Conservation (phyloP, 768 basidiomycete genomes). For the Lactifluus echinatus region DNA sequence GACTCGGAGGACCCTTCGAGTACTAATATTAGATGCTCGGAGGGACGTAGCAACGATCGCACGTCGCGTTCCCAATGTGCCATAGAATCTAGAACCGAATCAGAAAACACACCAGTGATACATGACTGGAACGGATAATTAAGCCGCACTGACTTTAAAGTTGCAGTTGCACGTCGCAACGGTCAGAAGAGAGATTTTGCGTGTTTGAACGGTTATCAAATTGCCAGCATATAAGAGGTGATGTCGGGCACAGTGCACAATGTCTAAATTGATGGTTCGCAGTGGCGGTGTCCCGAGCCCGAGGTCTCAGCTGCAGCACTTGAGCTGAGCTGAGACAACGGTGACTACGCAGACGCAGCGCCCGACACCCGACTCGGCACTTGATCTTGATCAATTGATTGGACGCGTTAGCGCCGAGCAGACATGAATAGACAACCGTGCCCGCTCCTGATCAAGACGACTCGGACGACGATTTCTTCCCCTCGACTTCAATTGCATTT, state of each 20-base stretch:
- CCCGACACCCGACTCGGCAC: too few relatives aligned
- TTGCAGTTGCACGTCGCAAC: neutral
- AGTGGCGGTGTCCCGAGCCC: neutral
- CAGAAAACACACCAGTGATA: neutral
- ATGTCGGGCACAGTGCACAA: neutral
- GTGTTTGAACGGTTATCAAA: neutral
- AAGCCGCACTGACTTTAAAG: neutral
- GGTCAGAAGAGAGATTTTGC: neutral
- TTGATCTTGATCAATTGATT: too few relatives aligned
- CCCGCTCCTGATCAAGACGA: too few relatives aligned
- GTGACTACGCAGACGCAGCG: too few relatives aligned
- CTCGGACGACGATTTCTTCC: too few relatives aligned
- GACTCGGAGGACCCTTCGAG: constrained; percentile 4
- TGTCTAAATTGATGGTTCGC: too few relatives aligned
- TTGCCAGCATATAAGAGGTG: neutral
- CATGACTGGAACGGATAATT: neutral
- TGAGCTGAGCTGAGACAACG: too few relatives aligned
- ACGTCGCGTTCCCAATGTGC: constrained; percentile 7
- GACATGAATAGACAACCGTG: too few relatives aligned
- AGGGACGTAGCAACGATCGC: constrained; percentile 9
- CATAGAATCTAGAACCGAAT: neutral
- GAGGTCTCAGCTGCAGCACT: too few relatives aligned
- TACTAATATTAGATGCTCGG: constrained; percentile 1
- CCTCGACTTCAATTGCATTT: too few relatives aligned
- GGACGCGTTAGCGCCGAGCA: too few relatives aligned